phyloP scores from a whole-genome alignment of 2,329 filamentous ascomycete genomes.

The Cyanodermella asteris region DNA sequence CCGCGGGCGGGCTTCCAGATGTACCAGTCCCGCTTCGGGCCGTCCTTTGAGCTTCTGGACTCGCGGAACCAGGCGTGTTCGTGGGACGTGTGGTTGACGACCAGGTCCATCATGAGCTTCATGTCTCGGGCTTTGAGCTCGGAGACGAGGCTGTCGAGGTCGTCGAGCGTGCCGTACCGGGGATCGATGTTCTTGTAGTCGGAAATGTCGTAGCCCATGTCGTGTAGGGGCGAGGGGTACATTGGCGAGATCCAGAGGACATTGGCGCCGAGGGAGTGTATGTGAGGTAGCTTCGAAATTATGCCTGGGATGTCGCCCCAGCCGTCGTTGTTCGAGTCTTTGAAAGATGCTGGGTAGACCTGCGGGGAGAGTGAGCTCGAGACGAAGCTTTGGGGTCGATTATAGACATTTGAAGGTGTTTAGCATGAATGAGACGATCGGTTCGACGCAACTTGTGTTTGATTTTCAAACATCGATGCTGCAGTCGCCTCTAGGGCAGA shows the following conservation, averaged over 20 bases:
- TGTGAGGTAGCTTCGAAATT: conserved; percentile 37
- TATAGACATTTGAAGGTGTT: conserved; percentile 5
- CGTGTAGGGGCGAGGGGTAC: conserved; percentile 31
- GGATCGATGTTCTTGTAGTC: conserved; percentile 26
- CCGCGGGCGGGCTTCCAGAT: conserved; percentile 34
- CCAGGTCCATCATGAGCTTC: conserved; percentile 28
- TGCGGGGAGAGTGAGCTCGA: conserved; percentile 8
- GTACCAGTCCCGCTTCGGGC: conserved; percentile 48
- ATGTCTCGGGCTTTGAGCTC: conserved; percentile 22
- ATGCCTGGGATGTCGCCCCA: conserved; percentile 43
- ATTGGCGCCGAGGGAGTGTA: conserved; percentile 38
- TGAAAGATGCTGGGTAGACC: conserved; percentile 23
- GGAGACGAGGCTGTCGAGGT: conserved; percentile 22
- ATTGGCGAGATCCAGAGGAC: conserved; percentile 48
- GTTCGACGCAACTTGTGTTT: too few relatives aligned
- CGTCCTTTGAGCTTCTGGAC: conserved; percentile 37
- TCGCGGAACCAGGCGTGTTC: conserved; percentile 47
- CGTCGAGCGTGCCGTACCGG: conserved; percentile 22
- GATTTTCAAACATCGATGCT: too few relatives aligned
- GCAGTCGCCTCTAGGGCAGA: conserved; percentile 3
- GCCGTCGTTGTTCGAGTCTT: conserved; percentile 34
- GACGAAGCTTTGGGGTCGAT: conserved; percentile 10
- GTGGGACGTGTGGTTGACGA: conserved; percentile 23
- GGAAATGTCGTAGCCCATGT: conserved; percentile 31
- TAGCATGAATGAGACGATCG: too few relatives aligned